A percentile compares a stretch with the other conserved stretches of the same genome.
Conservation (phyloP, 805 yeast species). For the Lipomyces mesembrius region DNA sequence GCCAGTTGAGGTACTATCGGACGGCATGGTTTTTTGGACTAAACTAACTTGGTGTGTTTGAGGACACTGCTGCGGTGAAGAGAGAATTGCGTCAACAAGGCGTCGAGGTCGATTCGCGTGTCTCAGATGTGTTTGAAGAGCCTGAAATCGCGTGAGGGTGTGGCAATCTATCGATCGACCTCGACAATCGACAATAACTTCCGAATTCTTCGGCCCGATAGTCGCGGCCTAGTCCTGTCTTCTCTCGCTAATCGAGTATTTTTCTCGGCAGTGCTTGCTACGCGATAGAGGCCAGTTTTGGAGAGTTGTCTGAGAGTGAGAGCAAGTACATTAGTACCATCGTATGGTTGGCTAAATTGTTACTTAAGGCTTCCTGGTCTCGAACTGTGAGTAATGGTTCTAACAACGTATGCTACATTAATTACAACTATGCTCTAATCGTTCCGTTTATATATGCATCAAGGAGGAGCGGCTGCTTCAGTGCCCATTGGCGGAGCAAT, state of each 20-base stretch:
- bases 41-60: not conserved
- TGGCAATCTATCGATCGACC: not conserved
- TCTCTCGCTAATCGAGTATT: not conserved
- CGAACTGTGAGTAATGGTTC: not conserved
- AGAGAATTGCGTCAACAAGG: not conserved
- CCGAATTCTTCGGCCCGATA: no score
- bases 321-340: not conserved
- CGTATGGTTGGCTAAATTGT: not conserved
- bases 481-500: not conserved
- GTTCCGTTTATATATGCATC: not conserved
- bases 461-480: constrained; percentile 13
- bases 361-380: no score
- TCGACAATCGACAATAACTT: not conserved
- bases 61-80: not conserved
- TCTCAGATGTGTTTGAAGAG: not conserved
- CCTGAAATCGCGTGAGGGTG: not conserved
- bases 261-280: not conserved
- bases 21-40: not conserved
- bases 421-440: not conserved
- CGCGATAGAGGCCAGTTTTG: not conserved
- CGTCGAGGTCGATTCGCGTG: not conserved
- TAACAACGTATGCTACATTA: not conserved
- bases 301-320: not conserved
- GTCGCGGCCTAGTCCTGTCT: no score
- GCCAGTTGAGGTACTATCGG: not conserved